Evolutionary conservation across 164 flowering plant species (phyloP).

Genomic region (Sedum album): DNA sequence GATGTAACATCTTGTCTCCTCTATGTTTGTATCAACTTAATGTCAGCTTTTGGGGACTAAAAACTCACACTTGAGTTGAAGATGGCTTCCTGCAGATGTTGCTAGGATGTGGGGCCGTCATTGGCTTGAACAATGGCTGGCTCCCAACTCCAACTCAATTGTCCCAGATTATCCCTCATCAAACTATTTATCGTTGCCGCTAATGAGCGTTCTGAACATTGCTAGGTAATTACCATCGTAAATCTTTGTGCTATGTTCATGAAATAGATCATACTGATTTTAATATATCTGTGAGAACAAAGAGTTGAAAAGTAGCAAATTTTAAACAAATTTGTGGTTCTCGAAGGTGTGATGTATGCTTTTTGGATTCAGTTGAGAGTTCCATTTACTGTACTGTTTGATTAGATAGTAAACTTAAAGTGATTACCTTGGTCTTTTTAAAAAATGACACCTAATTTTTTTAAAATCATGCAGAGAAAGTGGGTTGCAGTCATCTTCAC

Average conservation of each 20-base stretch:
- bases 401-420: too few species aligned
- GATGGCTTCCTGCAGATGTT: constrained; percentile 93
- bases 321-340: not conserved
- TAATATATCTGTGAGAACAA: not conserved
- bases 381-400: not conserved
- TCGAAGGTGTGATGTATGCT: not conserved
- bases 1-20: constrained; percentile 4
- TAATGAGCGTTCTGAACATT: constrained; percentile 75
- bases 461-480: constrained; percentile 46
- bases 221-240: constrained; percentile 50
- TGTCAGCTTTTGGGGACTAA: not conserved
- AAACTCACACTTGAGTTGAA: constrained; percentile 17
- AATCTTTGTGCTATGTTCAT: not conserved
- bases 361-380: too few species aligned
- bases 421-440: too few species aligned
- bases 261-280: not conserved
- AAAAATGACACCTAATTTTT: not conserved
- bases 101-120: constrained; percentile 95
- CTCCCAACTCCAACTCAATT: constrained; percentile 54
- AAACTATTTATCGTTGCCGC: constrained; percentile 71
- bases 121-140: constrained; percentile 82
- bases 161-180: constrained; percentile 70
- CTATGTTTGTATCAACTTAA: not conserved
- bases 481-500: constrained; percentile 55
- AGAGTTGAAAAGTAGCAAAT: not conserved